These are phyloP conservation scores for Peltaster fructicola DNA, from an alignment of 2,329 filamentous ascomycete genomes.

Conservation along the genomic window DNA sequence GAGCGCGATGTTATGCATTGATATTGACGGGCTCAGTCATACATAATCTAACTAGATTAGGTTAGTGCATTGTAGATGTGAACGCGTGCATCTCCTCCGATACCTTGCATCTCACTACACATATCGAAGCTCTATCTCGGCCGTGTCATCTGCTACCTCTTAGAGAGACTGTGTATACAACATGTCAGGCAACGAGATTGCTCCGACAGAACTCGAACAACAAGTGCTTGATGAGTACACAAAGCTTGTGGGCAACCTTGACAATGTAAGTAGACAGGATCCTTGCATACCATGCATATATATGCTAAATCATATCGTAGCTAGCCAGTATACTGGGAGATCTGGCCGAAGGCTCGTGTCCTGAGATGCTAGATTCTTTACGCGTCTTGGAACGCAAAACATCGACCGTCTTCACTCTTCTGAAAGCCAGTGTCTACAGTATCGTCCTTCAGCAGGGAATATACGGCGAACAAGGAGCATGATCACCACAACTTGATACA, in stretches of 20 bases:
- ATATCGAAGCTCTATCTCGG: conserved; percentile 3
- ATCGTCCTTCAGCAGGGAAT: conserved; percentile 98
- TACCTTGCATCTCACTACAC: too few species aligned
- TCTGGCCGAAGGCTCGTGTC: conserved; percentile 44
- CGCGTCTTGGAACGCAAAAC: conserved; percentile 86
- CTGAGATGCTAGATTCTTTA: conserved; percentile 71
- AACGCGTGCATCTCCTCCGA: too few species aligned
- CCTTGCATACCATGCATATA: conserved; percentile 34
- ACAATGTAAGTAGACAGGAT: conserved; percentile 49
- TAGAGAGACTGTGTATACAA: too few species aligned
- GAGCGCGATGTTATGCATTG: too few species aligned
- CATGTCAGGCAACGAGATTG: conserved; percentile 12
- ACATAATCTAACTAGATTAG: too few species aligned
- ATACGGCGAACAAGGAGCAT: conserved; percentile 46
- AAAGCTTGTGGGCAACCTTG: conserved; percentile 73
- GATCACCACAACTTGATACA: not conserved
- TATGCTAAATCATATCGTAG: conserved; percentile 13
- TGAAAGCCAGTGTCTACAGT: conserved; percentile 97
- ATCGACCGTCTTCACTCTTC: conserved; percentile 78
- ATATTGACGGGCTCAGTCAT: too few species aligned
- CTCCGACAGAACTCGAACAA: conserved; percentile 70
- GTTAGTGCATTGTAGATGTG: too few species aligned
- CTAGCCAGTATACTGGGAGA: conserved; percentile 43
- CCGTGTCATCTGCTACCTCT: too few species aligned
- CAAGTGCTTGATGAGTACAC: conserved; percentile 92